Evolutionary conservation across 2,329 filamentous ascomycete genomes (phyloP), one percentile per base, ranked within the genome.

Genomic region (Plenodomus tracheiphilus): DNA sequence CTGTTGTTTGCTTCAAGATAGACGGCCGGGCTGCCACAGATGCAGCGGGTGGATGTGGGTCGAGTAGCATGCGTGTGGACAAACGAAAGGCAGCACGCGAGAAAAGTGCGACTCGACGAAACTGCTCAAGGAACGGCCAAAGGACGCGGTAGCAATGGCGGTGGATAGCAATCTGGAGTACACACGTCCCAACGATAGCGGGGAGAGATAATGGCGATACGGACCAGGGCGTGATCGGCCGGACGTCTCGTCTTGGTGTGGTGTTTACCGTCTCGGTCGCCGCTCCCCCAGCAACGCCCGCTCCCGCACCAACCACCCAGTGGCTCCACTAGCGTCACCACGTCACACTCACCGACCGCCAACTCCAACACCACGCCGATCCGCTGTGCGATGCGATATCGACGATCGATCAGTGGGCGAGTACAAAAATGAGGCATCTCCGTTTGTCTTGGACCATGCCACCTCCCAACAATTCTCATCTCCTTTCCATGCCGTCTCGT

Each of bases 261-360:
- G 35, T 59, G 53, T 56, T 56, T 53, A 59, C 57, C 46, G 39
- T 47, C 41, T 52, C 46, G 25, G 52, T 54, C 49, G 54, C 46
- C 25, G 57, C 53, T 59, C 47, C 57, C 57, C 54, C 46, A 47
- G 57, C 57, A 59, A 55, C 57, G 41, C 43, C 42, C 48, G 49
- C 52, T 39, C 30, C 36, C 32, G 35, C 44, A 47, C 46, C 21
- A 18, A 34, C 45, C 49, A 40, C 37, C 11, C 16, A 16, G 38
- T 47, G 43, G 46, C 51, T 39, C 54, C 46, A 50, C 50, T 42
- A 36, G 32, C 21, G 37, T 22, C 47, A 56, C 48, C 57, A 58
- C 57, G 54, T 59, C 57, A 59, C 52, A 49, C 46, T 39, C 25
- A 41, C 37, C 34, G 16, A 20, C 28, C 28, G 28, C 28, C 28